Evolutionary conservation across 2,329 filamentous ascomycete genomes (phyloP), one percentile per base, ranked within the genome.

Genomic region (Amphichorda felina): DNA sequence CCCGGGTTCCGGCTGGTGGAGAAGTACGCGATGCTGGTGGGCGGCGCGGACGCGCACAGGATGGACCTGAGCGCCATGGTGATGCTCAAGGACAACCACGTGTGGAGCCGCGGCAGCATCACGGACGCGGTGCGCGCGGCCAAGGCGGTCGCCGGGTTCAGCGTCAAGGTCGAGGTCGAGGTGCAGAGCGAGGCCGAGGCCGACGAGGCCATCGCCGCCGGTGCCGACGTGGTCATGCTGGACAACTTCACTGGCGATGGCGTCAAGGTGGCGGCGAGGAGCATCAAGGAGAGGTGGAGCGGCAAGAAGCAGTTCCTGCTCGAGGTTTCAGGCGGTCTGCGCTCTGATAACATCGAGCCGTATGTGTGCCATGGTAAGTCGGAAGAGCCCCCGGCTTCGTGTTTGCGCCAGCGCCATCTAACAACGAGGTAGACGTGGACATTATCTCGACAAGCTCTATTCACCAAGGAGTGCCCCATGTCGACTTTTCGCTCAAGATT

Each of bases 81-180:
- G 38, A 98, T 98, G 91, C 70, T 98, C 44, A 98, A 98, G 66
- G 91, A 98, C 61, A 98, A 98, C 60, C 91, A 98, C 60, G 81
- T 98, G 38, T 95, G 89, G 82, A 86, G 85, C 42, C 80, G 82
- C 36, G 81, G 81, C 18, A 84, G 82, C 53, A 96, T 98, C 56
- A 78, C 82, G 2, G 76, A 82, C 16, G 91, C 91, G 5, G 88
- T 98, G 17, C 66, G 66, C 28, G 85, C 89, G 2, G 91, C 91
- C 17, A 85, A 85, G 55, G 70, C 78, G 9, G 85, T 81, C 0
- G 89, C 79, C 8, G 91, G 91, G 0, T 98, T 96, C 59, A 77
- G 83, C 28, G 69, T 94, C 40, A 98, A 96, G 68, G 73, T 98
- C 28, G 91, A 98, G 64, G 91, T 98, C 17, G 89, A 98, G 65